phyloP scores from a whole-genome alignment of 2,329 filamentous ascomycete genomes.

The Alternaria sp. region DNA sequence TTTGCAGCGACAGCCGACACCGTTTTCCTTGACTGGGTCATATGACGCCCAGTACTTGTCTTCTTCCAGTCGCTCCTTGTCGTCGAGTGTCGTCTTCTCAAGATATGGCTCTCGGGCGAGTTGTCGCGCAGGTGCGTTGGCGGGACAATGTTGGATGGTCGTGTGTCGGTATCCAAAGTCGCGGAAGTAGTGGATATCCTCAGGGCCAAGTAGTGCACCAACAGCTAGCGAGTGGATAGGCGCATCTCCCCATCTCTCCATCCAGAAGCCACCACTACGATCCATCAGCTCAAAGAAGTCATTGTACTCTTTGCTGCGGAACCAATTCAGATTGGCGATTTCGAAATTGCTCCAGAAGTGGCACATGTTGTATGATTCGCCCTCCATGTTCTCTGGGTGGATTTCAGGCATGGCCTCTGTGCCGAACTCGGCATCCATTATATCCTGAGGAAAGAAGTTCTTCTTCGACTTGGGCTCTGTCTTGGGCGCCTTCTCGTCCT shows the following conservation, averaged over 20 bases:
- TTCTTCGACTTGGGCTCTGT: constrained; percentile 71
- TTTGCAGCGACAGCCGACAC: constrained; percentile 92
- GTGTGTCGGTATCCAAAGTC: constrained; percentile 98
- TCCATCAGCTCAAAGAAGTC: constrained; percentile 99
- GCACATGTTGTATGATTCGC: constrained; percentile 99
- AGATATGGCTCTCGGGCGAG: constrained; percentile 80
- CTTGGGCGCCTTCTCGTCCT: constrained; percentile 62
- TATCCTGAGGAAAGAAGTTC: constrained; percentile 78
- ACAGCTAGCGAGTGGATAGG: constrained; percentile 97
- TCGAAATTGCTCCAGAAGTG: constrained; percentile 99
- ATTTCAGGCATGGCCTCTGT: constrained; percentile 77
- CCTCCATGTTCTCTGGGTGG: constrained; percentile 93
- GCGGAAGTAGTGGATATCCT: constrained; percentile 97
- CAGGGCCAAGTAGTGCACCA: constrained; percentile 79
- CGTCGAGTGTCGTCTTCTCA: constrained; percentile 79
- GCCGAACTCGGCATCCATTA: constrained; percentile 76
- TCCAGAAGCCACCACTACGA: constrained; percentile 97
- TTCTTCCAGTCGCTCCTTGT: constrained; percentile 86
- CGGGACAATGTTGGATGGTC: constrained; percentile 97
- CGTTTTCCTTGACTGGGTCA: constrained; percentile 90
- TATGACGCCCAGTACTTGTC: constrained; percentile 94
- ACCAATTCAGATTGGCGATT: constrained; percentile 93
- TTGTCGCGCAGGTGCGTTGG: constrained; percentile 90
- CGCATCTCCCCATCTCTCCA: constrained; percentile 98
- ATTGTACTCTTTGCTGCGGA: constrained; percentile 95